Percentiles rank a stretch among this genome's conserved stretches.
phyloP scores from a whole-genome alignment of 352 stramenopile species.

The Pythium sukuiense region DNA sequence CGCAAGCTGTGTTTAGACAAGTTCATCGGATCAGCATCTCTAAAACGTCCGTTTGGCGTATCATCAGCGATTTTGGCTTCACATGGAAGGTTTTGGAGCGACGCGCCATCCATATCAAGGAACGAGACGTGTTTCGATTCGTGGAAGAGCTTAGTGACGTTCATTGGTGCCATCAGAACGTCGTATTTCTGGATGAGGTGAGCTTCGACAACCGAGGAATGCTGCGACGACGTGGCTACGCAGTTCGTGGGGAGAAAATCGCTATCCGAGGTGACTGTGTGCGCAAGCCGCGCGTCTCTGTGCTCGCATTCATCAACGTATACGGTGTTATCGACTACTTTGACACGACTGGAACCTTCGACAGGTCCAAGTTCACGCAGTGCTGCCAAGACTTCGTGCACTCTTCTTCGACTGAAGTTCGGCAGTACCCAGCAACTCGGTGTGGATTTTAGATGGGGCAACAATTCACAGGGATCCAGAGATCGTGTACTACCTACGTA shows the following conservation, averaged over 20 bases:
- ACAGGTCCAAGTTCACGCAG: conserved; percentile 22
- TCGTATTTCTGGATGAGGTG: conserved; percentile 23
- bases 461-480: conserved; percentile 31
- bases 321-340: conserved; percentile 30
- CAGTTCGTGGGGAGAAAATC: conserved; percentile 26
- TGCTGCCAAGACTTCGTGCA: conserved; percentile 28
- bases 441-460: conserved; percentile 34
- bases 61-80: conserved; percentile 19
- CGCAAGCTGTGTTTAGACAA: neutral
- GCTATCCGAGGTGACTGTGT: conserved; percentile 25
- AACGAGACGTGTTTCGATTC: conserved; percentile 29
- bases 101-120: conserved; percentile 30
- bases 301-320: conserved; percentile 6
- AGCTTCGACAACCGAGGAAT: conserved; percentile 34
- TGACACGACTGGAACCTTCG: conserved; percentile 30
- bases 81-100: conserved; percentile 31
- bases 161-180: conserved; percentile 19
- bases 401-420: conserved; percentile 12
- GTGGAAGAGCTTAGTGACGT: conserved; percentile 27
- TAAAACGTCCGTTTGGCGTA: conserved; percentile 11
- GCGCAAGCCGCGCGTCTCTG: conserved; percentile 29
- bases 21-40: conserved; percentile 18
- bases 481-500: conserved; percentile 34
- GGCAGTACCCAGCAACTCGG: conserved; percentile 30
- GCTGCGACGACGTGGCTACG: conserved; percentile 25